Base-by-base conservation (phyloP, 2,329 filamentous ascomycete genomes). In the Fusarium coffeatum region DNA sequence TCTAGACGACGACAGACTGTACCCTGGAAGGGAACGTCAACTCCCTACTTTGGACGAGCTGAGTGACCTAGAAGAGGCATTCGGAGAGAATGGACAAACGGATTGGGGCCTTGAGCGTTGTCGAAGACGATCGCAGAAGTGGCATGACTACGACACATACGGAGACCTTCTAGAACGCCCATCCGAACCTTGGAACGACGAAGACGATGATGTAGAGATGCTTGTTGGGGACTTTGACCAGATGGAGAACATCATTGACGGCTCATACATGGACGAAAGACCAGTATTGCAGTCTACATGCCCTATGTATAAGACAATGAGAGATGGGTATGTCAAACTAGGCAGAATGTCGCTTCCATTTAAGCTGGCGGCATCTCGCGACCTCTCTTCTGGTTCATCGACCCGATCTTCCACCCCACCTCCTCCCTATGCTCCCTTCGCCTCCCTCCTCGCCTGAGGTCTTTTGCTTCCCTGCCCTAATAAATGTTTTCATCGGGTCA, bases 231-330 rank as follows among this genome's bases (percentile, higher is more conserved):
- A 12, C 10, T 37, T 37, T 4, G 3, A n/a, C 6, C 34, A 37
- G 18, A 37, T 37, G 34, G 34, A 37, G 34, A 7, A 12, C 9
- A 37, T 37, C 0, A 37, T n/a, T 11, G 18, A n/a, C 10, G 3
- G 34, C 34, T 7, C 34, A 12, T 12, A 37, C 6, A 37, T 10
- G 34, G 18, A 37, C 10, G 18, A 37, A 4, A n/a, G 2, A 4
- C 6, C 10, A n/a, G 34, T 2, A 1, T 6, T 37, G 11, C 18
- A 37, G 18, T 37, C 10, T 37, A 3, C 18, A n/a, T 37, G 34
- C 34, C 34, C 18, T 11, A 5, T 1, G 34, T n/a, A 37, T 9
- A 11, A 7, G 4, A 1, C 6, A 0, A 37, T 37, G 2, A 3
- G 18, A n/a, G 6, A 37, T n/a, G 10, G 0, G 6, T n/a, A 10